Conservation (phyloP, 1,284 basidiomycete species). For the Apiotrichum akiyoshidainum region DNA sequence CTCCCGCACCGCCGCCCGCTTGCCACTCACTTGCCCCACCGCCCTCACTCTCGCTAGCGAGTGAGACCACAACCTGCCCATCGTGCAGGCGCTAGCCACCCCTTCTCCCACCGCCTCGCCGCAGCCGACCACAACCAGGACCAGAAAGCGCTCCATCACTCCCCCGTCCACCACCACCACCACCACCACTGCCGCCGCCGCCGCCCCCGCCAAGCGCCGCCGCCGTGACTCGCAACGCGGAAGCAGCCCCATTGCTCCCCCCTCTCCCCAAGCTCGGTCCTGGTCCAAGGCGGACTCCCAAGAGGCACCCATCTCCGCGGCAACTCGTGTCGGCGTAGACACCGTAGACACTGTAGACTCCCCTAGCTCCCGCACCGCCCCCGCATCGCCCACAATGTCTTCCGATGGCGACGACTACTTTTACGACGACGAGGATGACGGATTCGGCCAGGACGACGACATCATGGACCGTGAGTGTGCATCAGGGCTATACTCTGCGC, state of each 20-base stretch:
- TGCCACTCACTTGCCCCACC: neutral
- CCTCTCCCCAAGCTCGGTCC: neutral
- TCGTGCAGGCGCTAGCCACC: constrained; percentile 14
- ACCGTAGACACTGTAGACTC: neutral
- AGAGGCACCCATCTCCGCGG: neutral
- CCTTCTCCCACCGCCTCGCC: constrained; percentile 18
- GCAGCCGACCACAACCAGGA: constrained; percentile 1
- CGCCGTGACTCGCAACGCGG: neutral
- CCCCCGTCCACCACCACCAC: neutral
- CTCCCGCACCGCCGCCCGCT: neutral
- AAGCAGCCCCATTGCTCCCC: neutral
- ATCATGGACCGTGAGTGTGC: constrained; percentile 31
- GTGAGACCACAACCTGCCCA: constrained; percentile 9
- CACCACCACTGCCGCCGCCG: neutral
- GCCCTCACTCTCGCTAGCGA: neutral
- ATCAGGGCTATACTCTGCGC: neutral
- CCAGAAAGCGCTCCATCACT: neutral
- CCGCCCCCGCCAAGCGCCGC: neutral
- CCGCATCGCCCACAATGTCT: constrained; percentile 34
- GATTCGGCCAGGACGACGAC: constrained; percentile 36
- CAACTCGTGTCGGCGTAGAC: neutral
- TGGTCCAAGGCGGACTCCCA: constrained; percentile 8
- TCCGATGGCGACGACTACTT: constrained; percentile 47
- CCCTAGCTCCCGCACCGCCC: constrained; percentile 1
- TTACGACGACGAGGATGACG: constrained; percentile 44